Evolutionary conservation across 441 rosid genomes (phyloP), one percentile per base, ranked within the genome.

Genomic region (Dalechampia spathulata): DNA sequence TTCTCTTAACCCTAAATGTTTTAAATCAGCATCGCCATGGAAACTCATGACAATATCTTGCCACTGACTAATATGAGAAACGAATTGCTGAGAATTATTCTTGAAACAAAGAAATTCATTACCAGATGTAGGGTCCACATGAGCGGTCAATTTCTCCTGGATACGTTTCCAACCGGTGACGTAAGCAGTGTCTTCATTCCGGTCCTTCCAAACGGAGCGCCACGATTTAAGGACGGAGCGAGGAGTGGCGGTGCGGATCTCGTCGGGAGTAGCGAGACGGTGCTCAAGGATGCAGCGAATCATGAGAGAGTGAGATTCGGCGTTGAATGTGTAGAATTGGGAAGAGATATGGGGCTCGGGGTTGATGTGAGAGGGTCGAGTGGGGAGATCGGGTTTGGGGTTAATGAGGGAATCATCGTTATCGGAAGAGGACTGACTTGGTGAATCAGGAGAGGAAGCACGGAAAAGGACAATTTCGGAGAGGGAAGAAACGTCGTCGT

Each of bases 281-380:
- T 68, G 84, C 60, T 86, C 90, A 36, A 83, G 82, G 74, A 93
- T 81, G 63, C 99, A 93, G 25, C 80, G 92, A 65, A 85, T 87
- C 99, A 93, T 93, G 50, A 89, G 91, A 50, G 85, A 68, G 72
- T 93, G 97, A 15, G 99, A 93, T 2, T 85, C 86, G 25, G 92
- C 78, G 74, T 89, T 93, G 81, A 93, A 93, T 34, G 96, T 92
- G 79, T 92, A 92, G 80, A 93, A 93, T 70, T 92, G 99, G n/a
- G 96, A 62, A 22, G 99, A 92, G 39, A 92, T 79, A 56, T 86
- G 87, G 4, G 95, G 86, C 34, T 92, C 96, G 1, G 92, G 97
- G 71, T 70, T 78, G 66, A 92, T 73, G 68, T 49, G 73, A 47
- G 74, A 60, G 19, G 66, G 57, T 44, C 68, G 20, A 42, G 12